Conservation (phyloP, 2,329 filamentous ascomycete genomes). For the Geoglossum cookeanum region DNA sequence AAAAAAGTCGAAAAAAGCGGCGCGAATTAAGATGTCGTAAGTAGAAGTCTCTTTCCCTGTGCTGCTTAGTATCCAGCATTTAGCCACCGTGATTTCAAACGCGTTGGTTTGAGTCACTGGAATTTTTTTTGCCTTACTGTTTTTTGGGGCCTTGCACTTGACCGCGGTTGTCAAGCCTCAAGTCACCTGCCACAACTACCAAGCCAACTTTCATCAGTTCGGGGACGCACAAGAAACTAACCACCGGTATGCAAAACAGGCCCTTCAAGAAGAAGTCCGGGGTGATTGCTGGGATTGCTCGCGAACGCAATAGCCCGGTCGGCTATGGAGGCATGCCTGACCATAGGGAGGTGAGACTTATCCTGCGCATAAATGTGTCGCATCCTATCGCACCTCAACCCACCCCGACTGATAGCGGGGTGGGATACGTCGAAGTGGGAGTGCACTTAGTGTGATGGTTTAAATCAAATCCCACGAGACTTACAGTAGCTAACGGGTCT, state of each 20-base stretch:
- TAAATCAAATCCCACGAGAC: not conserved
- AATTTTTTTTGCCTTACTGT: not conserved
- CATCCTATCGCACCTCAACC: slow-evolving; percentile 4
- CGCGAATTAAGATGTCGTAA: slow-evolving; percentile 52
- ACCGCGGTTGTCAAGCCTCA: not conserved
- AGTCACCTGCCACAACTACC: not conserved
- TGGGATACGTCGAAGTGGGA: not conserved
- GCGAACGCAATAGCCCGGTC: slow-evolving; percentile 39
- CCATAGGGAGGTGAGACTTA: slow-evolving; percentile 32
- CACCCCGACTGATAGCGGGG: slow-evolving; percentile 3
- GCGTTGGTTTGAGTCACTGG: not conserved
- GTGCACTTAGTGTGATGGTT: not conserved
- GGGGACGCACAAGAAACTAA: not conserved
- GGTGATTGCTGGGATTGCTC: slow-evolving; percentile 48
- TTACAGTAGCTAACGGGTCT: not conserved
- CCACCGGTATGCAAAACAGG: slow-evolving; percentile 24
- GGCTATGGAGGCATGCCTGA: slow-evolving; percentile 29
- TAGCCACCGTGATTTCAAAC: not conserved
- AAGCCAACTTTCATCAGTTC: not conserved
- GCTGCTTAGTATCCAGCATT: not conserved
- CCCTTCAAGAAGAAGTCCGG: slow-evolving; percentile 59
- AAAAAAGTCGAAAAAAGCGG: slow-evolving; percentile 41
- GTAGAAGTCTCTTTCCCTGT: slow-evolving; percentile 19
- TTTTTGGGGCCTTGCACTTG: not conserved
- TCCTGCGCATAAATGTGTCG: slow-evolving; percentile 4